Evolutionary conservation across 2,329 filamentous ascomycete genomes (phyloP), one percentile per base, ranked within the genome.

Genomic region (Penicillium oxalicum): DNA sequence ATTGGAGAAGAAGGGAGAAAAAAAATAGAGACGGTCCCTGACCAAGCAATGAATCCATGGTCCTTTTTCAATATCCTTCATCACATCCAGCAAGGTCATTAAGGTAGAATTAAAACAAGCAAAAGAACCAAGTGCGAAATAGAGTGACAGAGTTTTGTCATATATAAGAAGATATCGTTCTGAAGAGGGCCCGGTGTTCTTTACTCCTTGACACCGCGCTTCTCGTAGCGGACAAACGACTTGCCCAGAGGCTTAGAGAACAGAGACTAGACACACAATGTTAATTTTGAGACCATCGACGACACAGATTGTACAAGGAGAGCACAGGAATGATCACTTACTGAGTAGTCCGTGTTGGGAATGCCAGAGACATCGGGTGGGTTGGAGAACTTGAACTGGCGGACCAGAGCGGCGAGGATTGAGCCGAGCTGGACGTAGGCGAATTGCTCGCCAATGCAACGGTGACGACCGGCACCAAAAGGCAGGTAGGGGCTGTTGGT

Each of bases 391-490:
- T 88, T 91, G 75, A 95, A 88, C 45, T 82, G 68, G 43, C 89
- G 80, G 36, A 95, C 86, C 56, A 91, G 74, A 50, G 83, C 83
- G 44, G 84, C 88, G 9, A 85, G 75, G 57, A 97, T 94, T 39
- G 88, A 90, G 66, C 91, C 86, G 54, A 97, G 77, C 73, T 97
- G 91, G 49, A 94, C 78, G 67, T 94, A 95, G 59, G 91, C 91
- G 69, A 96, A 97, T 64, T 95, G 89, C 77, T 97, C 91, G 57
- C 91, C 91, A 64, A 97, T 96, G 72, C 91, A 97, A 57, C 91
- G 80, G 72, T 97, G 91, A 58, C 91, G 79, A 37, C 91, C 91
- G 28, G 91, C 91, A 50, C 91, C 91, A 65, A 97, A 97, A 2
- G 91, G 91, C 41, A 97, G 81, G 69, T 96, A 97, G 0, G 91